phyloP scores from a whole-genome alignment of 1,284 basidiomycete genomes.

The Papiliotrema laurentii region DNA sequence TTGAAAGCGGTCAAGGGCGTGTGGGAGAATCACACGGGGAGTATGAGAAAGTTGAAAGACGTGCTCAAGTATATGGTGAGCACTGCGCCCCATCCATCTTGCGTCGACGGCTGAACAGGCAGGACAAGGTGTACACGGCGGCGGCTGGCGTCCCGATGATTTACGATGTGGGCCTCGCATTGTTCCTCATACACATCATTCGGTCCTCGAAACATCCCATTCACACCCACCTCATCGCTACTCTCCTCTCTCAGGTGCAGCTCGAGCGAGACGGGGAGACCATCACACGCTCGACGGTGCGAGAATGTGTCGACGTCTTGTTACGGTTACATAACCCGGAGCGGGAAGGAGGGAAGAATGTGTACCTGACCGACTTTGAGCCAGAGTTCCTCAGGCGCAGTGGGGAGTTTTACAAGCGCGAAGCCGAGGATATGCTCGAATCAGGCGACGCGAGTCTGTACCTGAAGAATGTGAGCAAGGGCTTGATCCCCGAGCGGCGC shows the following conservation, averaged over 20 bases:
- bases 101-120: conserved; percentile 3
- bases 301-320: conserved; percentile 85
- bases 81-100: conserved; percentile 5
- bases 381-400: conserved; percentile 75
- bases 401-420: conserved; percentile 70
- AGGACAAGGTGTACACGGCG: conserved; percentile 85
- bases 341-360: conserved; percentile 51
- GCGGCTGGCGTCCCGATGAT: conserved; percentile 68
- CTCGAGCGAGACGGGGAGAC: conserved; percentile 87
- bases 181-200: conserved; percentile 84
- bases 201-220: conserved; percentile 62
- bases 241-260: conserved; percentile 80
- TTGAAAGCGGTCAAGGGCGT: conserved; percentile 77
- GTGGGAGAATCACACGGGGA: conserved; percentile 91
- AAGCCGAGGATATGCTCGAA: conserved; percentile 68
- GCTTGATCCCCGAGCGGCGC: not conserved
- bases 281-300: conserved; percentile 86
- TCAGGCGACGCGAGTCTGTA: conserved; percentile 78
- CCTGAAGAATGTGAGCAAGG: conserved; percentile 63
- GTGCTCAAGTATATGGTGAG: conserved; percentile 94
- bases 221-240: conserved; percentile 72
- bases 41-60: conserved; percentile 84
- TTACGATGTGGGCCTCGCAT: conserved; percentile 73
- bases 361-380: conserved; percentile 85
- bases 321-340: conserved; percentile 45